Base-by-base conservation (phyloP, 2,329 filamentous ascomycete genomes). In the Pyrenochaeta sp. region DNA sequence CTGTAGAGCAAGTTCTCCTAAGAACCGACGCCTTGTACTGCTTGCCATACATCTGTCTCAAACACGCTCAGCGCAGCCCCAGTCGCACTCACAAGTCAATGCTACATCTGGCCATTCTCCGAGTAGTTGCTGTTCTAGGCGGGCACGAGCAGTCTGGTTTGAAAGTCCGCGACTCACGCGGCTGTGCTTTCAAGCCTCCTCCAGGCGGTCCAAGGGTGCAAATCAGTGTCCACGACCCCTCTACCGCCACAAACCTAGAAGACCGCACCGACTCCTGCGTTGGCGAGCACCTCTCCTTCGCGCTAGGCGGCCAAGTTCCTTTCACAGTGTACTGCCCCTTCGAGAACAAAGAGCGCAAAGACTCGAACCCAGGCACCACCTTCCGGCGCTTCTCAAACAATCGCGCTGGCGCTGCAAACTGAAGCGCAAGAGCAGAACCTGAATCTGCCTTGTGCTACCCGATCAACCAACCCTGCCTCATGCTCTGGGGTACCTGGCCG, bases 321-420 rank as follows among this genome's bases (percentile, higher is more conserved):
- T 99, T 99, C 77, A 92, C 94, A 44, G 90, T 99, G 44, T 90
- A 90, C 77, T 99, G 99, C 80, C 91, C 88, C 10, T 99, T 99
- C 79, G 89, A 93, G 67, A 90, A 89, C 54, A 85, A 86, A 42
- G 83, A 87, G 54, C 89, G 91, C 79, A 94, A 92, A 75, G 95
- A 94, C 53, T 90, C 90, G 65, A 90, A 91, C 12, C 81, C 86
- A 37, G 90, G 88, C 25, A 96, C 92, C 19, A 93, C 87, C 62
- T 99, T 99, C 85, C 90, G 91, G 58, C 93, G 96, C 66, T 90
- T 99, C 57, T n/a, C n/a, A n/a, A n/a, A n/a, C n/a, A n/a, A n/a
- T n/a, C n/a, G n/a, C n/a, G n/a, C n/a, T n/a, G n/a, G n/a, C n/a
- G n/a, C n/a, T n/a, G n/a, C n/a, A n/a, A n/a, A n/a, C n/a, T n/a